phyloP scores from a whole-genome alignment of 208 protist genomes.

The Trypanosoma vivax region DNA sequence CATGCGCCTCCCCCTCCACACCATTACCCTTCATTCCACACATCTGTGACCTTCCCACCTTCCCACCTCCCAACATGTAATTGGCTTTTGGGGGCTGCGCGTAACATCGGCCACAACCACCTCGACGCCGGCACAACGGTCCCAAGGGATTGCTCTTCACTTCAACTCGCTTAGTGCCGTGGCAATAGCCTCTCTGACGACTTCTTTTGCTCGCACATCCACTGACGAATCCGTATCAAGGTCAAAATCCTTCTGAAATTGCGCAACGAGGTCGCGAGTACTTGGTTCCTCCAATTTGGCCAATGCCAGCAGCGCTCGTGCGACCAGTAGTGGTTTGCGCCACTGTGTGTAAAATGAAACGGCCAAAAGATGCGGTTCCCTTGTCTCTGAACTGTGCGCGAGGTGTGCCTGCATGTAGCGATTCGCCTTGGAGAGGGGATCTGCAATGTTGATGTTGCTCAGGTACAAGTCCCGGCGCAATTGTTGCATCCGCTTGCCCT shows the following conservation, averaged over 20 bases:
- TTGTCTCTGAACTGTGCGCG: conserved; percentile 27
- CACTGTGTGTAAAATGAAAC: conserved; percentile 58
- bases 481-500: conserved; percentile 58
- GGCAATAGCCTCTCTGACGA: conserved; percentile 47
- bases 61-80: too few species aligned
- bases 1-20: too few species aligned
- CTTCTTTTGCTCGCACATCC: conserved; percentile 39
- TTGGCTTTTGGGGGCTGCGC: too few species aligned
- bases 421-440: conserved; percentile 68
- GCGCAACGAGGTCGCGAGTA: conserved; percentile 20
- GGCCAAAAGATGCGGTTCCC: conserved; percentile 56
- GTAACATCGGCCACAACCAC: too few species aligned
- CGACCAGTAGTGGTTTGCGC: conserved; percentile 60
- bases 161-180: conserved; percentile 14
- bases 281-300: conserved; percentile 28
- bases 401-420: conserved; percentile 65
- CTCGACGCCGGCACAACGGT: too few species aligned
- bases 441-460: conserved; percentile 49
- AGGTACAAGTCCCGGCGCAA: conserved; percentile 58
- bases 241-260: conserved; percentile 42
- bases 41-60: too few species aligned
- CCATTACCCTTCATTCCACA: too few species aligned
- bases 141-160: too few species aligned
- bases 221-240: conserved; percentile 8
- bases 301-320: conserved; percentile 40